Base-by-base conservation (phyloP, 306 rosid genomes). In the Acacia confusa region DNA sequence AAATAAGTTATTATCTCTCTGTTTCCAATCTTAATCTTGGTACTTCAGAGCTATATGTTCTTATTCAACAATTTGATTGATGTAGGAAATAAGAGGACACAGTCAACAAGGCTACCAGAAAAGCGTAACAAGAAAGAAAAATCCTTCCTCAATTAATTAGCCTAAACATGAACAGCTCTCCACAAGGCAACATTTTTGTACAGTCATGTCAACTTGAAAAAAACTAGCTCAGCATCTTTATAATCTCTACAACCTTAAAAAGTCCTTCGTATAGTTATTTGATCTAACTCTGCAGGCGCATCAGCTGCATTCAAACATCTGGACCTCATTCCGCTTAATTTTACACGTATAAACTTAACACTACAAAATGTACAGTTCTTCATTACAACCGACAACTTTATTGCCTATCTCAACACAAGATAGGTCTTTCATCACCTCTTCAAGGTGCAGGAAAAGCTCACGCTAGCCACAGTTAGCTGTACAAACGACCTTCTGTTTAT, bases 381-480 rank as follows among this genome's bases (percentile, higher is more conserved):
- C 85, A 87, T 87, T 82, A 94, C 97, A 92, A 88, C 86, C 11
- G 66, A 60, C 17, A 60, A 24, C 66, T 60, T 90, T 90, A 92
- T 89, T 92, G 68, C 97, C 86, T 71, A 82, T 84, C 89, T 25
- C 66, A 25, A 60, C 74, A 24, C 72, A 34, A 73, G 90, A 86
- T 61, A 81, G 89, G 84, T 55, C 68, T 70, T 77, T 83, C 87
- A 75, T 73, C 82, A 76, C 79, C 86, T 88, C 41, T 30, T 64
- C 86, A 81, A 78, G 88, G 88, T 79, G 84, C 45, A 72, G 57
- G 83, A 64, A 68, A 79, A 88, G 87, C 93, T 81, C 88, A 86
- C 89, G 85, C 92, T 89, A 84, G 94, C 92, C 90, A 91, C 92
- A 82, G 97, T 91, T 95, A 95, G 99, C 94, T 95, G 97, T 93